These are phyloP conservation scores for Coniophora puteana DNA, from an alignment of 1,284 basidiomycete species.

Conservation along the genomic window DNA sequence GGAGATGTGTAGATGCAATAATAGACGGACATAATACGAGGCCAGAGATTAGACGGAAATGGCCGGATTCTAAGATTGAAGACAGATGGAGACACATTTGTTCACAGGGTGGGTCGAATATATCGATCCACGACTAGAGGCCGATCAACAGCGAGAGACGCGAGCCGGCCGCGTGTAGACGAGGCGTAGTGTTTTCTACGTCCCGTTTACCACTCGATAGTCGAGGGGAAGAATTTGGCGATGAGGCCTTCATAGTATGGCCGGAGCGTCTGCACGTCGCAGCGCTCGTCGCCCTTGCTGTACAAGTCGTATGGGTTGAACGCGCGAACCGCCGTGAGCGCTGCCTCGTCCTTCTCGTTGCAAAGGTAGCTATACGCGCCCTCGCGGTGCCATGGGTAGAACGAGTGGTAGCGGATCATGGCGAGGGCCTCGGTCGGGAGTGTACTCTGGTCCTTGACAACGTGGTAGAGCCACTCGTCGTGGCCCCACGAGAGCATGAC, in stretches of 20 bases:
- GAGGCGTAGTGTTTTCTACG: too few species aligned
- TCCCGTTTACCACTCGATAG: conserved; percentile 77
- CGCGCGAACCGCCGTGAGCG: conserved; percentile 66
- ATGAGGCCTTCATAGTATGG: conserved; percentile 85
- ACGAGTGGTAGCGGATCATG: conserved; percentile 94
- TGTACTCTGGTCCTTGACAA: conserved; percentile 73
- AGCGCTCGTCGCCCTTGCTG: conserved; percentile 79
- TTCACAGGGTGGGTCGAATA: too few species aligned
- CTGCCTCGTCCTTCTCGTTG: conserved; percentile 59
- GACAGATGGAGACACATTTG: too few species aligned
- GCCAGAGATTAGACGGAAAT: too few species aligned
- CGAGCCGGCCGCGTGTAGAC: too few species aligned
- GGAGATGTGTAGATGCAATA: too few species aligned
- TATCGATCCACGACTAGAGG: too few species aligned
- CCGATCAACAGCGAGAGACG: too few species aligned
- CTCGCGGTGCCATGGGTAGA: conserved; percentile 94
- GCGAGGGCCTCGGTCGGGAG: conserved; percentile 81
- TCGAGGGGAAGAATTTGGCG: conserved; percentile 79
- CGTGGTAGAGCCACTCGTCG: conserved; percentile 83
- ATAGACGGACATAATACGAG: too few species aligned
- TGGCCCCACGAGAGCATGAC: conserved; percentile 92
- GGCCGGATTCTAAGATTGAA: too few species aligned
- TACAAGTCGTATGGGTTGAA: conserved; percentile 93
- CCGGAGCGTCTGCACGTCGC: conserved; percentile 58
- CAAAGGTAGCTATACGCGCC: conserved; percentile 78